These are phyloP conservation scores for Lactarius hengduanensis DNA, from an alignment of 768 basidiomycete genomes.

Conservation along the genomic window DNA sequence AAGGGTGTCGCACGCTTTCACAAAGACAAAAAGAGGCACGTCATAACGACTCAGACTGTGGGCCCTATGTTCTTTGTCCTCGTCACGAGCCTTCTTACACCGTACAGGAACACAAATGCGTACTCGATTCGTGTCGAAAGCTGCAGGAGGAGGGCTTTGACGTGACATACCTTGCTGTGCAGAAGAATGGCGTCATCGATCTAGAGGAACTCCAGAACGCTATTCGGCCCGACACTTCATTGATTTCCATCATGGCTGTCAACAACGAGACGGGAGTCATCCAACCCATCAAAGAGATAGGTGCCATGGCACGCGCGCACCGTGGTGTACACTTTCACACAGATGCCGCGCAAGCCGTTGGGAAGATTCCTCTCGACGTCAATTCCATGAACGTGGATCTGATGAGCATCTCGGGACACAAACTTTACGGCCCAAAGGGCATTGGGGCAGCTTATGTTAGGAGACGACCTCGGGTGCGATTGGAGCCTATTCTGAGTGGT, in stretches of 20 bases:
- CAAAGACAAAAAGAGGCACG: conserved; percentile 87
- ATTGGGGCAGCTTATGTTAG: conserved; percentile 93
- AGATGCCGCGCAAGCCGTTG: conserved; percentile 93
- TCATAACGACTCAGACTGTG: conserved; percentile 94
- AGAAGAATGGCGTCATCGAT: conserved; percentile 77
- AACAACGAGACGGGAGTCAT: conserved; percentile 99
- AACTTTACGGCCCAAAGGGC: conserved; percentile 97
- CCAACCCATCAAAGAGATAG: conserved; percentile 95
- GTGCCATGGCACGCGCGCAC: conserved; percentile 78
- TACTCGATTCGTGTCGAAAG: conserved; percentile 95
- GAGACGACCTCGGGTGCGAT: conserved; percentile 83
- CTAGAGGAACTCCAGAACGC: conserved; percentile 79
- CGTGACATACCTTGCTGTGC: conserved; percentile 95
- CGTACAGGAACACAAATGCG: conserved; percentile 96
- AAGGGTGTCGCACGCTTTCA: conserved; percentile 97
- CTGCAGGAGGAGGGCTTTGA: conserved; percentile 97
- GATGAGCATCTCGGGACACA: conserved; percentile 96
- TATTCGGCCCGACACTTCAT: conserved; percentile 87
- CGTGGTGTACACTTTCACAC: conserved; percentile 95
- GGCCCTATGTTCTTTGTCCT: conserved; percentile 33
- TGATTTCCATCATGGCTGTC: conserved; percentile 98
- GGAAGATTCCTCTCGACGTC: conserved; percentile 90
- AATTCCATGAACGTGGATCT: conserved; percentile 95
- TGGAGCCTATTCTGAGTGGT: conserved; percentile 93
- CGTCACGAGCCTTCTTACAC: conserved; percentile 3